Conservation (phyloP, 1,284 basidiomycete species). For the Peniophora sp. region DNA sequence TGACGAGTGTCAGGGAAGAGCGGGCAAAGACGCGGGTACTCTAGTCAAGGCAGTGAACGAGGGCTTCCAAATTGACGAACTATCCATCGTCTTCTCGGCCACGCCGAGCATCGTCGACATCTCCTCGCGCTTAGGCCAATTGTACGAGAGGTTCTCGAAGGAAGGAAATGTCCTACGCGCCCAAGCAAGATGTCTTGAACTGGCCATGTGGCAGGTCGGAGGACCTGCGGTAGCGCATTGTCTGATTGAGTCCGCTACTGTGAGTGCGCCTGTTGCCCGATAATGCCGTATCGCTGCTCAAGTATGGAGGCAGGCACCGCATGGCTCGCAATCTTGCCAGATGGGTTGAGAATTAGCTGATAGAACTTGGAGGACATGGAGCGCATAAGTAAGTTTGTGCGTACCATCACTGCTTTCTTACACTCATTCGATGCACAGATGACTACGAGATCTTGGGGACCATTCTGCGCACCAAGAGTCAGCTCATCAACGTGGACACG, state of each 20-base stretch:
- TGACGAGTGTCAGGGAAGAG: constrained; percentile 17
- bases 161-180: constrained; percentile 57
- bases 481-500: constrained; percentile 76
- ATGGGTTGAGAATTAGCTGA: constrained; percentile 81
- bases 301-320: constrained; percentile 42
- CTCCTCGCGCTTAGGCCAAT: constrained; percentile 1
- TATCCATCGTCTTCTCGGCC: constrained; percentile 42
- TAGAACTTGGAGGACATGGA: constrained; percentile 91
- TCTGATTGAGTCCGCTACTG: constrained; percentile 73
- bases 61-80: constrained; percentile 39
- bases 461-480: constrained; percentile 65
- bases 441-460: constrained; percentile 84
- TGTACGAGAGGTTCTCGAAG: constrained; percentile 6
- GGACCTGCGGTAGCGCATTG: constrained; percentile 72
- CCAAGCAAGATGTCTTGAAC: constrained; percentile 61
- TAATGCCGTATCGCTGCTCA: neutral
- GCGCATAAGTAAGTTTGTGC: constrained; percentile 62
- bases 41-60: constrained; percentile 47
- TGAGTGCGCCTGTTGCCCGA: constrained; percentile 25
- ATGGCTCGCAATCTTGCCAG: constrained; percentile 66
- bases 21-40: constrained; percentile 23
- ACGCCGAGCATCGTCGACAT: constrained; percentile 24
- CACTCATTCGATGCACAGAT: constrained; percentile 37
- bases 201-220: constrained; percentile 76
- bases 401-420: no score